Base-by-base conservation (phyloP, 2,329 filamentous ascomycete genomes). In the Colletotrichum cordylinicola region DNA sequence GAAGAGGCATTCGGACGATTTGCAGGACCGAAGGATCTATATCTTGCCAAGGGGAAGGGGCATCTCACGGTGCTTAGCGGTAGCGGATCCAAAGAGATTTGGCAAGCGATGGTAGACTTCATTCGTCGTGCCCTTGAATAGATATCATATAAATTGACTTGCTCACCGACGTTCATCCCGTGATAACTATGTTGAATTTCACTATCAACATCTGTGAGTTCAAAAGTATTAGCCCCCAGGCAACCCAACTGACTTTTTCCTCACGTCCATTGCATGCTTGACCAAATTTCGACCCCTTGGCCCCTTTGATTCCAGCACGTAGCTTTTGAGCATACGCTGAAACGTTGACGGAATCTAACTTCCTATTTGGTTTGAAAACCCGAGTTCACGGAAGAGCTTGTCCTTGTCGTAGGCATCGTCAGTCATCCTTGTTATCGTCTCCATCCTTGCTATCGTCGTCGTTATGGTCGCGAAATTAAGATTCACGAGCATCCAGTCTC, bases 41-140 rank as follows among this genome's bases (percentile, higher is more conserved):
- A 76, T 70, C 18, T 77, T 27, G 76, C 74, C 2, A 31, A 39
- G n/a, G 74, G 76, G 24, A 79, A 78, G 21, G 76, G 78, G 10
- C 78, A 79, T 72, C 35, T 78, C 55, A 66, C 77, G 67, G 66
- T 79, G 61, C 65, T 79, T 15, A 77, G 72, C 37, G 72, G 67
- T 21, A 21, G 15, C n/a, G 52, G 52, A 9, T 56, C 52, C n/a
- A 56, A 56, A 27, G 52, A 56, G 8, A 56, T 56, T 27, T 56
- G 52, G 52, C 52, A 56, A 27, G 21, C 52, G 24, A 56, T 56
- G 52, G 15, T 56, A 16, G 2, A 56, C 1, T 56, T 56, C 4
- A 56, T 56, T 56, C 3, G 4, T 12, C 21, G 13, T 24, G n/a
- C 52, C 1, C n/a, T 56, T 27, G 52, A 56, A 15, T 56, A 56